Evolutionary conservation across 2,329 filamentous ascomycete genomes (phyloP).

Genomic region (Xylaria sp.): DNA sequence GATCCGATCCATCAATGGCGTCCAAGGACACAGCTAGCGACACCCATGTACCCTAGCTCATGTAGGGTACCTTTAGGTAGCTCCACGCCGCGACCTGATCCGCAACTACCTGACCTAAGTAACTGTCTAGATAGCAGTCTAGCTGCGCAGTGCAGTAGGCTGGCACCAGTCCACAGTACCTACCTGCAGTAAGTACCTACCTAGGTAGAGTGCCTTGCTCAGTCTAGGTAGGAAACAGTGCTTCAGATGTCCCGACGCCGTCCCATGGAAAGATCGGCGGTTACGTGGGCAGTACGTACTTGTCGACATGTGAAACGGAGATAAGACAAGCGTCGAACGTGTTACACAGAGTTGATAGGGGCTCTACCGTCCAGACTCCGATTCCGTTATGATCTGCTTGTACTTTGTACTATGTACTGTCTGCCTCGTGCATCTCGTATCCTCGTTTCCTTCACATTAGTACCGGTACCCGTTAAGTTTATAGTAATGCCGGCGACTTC

Average conservation of each 20-base stretch:
- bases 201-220: too few relatives aligned
- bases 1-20: not conserved
- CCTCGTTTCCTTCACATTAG: too few relatives aligned
- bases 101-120: not conserved
- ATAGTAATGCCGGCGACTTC: not conserved
- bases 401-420: too few relatives aligned
- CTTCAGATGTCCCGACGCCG: not conserved
- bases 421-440: too few relatives aligned
- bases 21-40: constrained; percentile 15
- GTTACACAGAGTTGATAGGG: not conserved
- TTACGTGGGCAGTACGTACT: not conserved
- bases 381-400: too few relatives aligned
- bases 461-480: too few relatives aligned
- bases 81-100: constrained; percentile 15
- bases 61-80: constrained; percentile 13
- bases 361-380: too few relatives aligned
- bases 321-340: not conserved
- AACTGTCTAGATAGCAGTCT: not conserved
- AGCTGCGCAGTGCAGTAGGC: too few relatives aligned
- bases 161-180: too few relatives aligned
- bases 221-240: too few relatives aligned
- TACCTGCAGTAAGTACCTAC: not conserved
- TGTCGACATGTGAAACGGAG: not conserved
- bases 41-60: not conserved
- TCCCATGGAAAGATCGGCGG: not conserved